Percentiles rank a stretch among this genome's conserved stretches.
Evolutionary conservation across 495 filamentous ascomycete genomes (phyloP).

Genomic region (Podospora comata): DNA sequence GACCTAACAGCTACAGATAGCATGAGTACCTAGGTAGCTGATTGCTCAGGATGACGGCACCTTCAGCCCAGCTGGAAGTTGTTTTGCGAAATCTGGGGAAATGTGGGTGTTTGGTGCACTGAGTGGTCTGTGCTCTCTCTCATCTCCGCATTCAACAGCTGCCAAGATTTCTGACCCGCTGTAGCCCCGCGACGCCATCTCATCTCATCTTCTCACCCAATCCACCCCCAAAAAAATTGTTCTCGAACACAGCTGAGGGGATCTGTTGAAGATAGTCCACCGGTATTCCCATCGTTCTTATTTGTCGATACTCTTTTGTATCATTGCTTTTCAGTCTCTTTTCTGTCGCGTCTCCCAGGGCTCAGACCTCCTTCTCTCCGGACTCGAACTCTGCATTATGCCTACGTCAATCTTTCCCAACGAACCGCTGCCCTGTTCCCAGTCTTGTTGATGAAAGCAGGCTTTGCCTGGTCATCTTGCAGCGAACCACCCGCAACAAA

Average conservation of each 20-base stretch:
- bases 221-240: neutral
- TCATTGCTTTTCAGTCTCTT: no score
- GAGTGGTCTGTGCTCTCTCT: neutral
- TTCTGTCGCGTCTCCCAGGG: no score
- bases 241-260: neutral
- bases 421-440: neutral
- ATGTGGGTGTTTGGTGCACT: neutral
- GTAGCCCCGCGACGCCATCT: neutral
- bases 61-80: neutral
- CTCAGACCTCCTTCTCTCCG: no score
- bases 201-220: neutral
- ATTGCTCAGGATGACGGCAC: neutral
- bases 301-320: no score
- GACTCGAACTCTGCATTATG: neutral
- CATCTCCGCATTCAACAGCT: neutral
- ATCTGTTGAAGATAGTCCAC: no score
- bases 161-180: neutral
- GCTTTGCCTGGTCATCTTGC: neutral
- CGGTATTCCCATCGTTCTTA: no score
- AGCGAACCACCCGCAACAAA: neutral
- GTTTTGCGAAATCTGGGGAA: neutral
- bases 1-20: neutral
- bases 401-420: neutral
- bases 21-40: no score
- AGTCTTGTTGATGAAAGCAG: no score